Base-by-base conservation (phyloP, 495 filamentous ascomycete species). In the Penicillium bovifimosum region DNA sequence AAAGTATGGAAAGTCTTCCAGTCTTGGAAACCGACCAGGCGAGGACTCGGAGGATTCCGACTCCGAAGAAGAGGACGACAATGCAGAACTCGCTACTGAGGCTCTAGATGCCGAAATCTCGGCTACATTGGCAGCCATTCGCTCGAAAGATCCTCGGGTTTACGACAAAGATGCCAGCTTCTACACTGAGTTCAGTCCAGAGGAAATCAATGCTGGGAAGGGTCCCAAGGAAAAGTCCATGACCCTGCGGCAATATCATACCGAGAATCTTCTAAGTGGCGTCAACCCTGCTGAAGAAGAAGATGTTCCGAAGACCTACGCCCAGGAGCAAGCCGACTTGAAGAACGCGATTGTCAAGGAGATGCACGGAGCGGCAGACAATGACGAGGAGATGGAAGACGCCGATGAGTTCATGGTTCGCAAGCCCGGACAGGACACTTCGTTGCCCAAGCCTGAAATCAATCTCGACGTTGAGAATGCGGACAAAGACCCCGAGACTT, bases 401-500 rank as follows among this genome's bases (percentile, higher is more conserved):
- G 84, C 83, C 29, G 86, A 83, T 35, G 82, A 76, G 28, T 96
- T 98, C 66, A 73, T 97, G 51, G 77, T 83, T 31, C 70, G 65
- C 41, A 83, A 83, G 52, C 66, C 73, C 4, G 66, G 55, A 5
- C 66, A 54, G 33, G 60, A 52, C 34, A 73, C 58, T 17, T 62
- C 67, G 7, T 69, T 72, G 24, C 65, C 79, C 44, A 75, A 80
- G 48, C 63, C 75, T 10, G 64, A 72, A 38, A 69, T 74, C 27
- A 76, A 82, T 49, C 59, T 82, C 8, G 84, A 92, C 61, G 73
- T 95, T 43, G 76, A 81, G 18, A 80, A 79, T 40, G 92, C 93
- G 3, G 91, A 97, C 63, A 84, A 87, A 65, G 84, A 97, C 57
- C 93, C 93, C 2, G 93, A 97, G 55, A 85, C 78, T 13, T 98